These are phyloP conservation scores for Geotrichum europaeum DNA, from an alignment of 1,139 yeast genomes.

Conservation along the genomic window DNA sequence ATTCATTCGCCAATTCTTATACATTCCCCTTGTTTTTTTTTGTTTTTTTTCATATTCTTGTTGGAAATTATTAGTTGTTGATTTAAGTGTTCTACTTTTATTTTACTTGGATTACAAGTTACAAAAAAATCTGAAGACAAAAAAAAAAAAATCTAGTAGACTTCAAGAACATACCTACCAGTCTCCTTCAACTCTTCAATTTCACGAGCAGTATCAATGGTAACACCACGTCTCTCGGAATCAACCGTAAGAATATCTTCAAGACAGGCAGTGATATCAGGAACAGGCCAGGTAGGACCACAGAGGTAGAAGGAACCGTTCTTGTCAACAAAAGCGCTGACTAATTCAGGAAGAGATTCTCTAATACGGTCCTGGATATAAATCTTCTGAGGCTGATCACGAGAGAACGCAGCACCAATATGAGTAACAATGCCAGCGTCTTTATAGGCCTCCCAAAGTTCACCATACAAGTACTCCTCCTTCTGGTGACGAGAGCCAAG, in stretches of 20 bases:
- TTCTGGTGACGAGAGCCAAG: slow-evolving; percentile 94
- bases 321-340: slow-evolving; percentile 70
- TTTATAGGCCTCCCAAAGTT: slow-evolving; percentile 92
- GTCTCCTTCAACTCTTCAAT: slow-evolving; percentile 92
- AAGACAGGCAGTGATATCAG: slow-evolving; percentile 87
- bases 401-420: slow-evolving; percentile 96
- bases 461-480: slow-evolving; percentile 95
- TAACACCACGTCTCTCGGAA: slow-evolving; percentile 60
- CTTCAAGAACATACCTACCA: slow-evolving; percentile 90
- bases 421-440: slow-evolving; percentile 90
- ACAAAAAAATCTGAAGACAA: neutral
- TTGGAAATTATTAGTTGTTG: neutral
- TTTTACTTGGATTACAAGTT: neutral
- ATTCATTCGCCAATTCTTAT: neutral
- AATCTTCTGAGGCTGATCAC: slow-evolving; percentile 93
- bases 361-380: slow-evolving; percentile 93
- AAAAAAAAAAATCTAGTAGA: slow-evolving; percentile 49
- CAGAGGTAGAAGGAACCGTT: slow-evolving; percentile 91
- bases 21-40: neutral
- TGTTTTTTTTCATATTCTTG: neutral
- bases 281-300: slow-evolving; percentile 99
- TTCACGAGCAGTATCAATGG: slow-evolving; percentile 66
- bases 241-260: slow-evolving; percentile 73
- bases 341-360: slow-evolving; percentile 64
- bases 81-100: neutral